Percentiles rank a stretch among this genome's conserved stretches.
Evolutionary conservation across 805 yeast genomes (phyloP).

Genomic region (Wickerhamiella slavikovae): DNA sequence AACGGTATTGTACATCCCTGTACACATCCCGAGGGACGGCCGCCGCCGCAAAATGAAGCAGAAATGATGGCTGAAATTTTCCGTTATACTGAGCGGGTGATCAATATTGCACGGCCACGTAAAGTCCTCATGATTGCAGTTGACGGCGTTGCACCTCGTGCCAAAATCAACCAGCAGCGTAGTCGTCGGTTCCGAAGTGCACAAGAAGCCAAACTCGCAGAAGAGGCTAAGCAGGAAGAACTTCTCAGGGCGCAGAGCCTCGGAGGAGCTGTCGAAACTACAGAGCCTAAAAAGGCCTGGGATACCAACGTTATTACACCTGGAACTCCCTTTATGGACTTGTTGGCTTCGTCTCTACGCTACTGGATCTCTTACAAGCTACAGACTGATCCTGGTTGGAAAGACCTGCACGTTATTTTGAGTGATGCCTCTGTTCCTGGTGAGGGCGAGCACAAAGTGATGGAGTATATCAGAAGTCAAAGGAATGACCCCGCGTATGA

Average conservation of each 20-base stretch:
- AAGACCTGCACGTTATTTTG: constrained; percentile 48
- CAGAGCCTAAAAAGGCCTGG: constrained; percentile 56
- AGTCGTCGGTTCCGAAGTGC: constrained; percentile 91
- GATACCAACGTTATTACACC: constrained; percentile 91
- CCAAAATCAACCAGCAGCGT: constrained; percentile 96
- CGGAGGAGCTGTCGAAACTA: constrained; percentile 52
- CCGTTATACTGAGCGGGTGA: constrained; percentile 76
- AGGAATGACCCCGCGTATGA: constrained; percentile 56
- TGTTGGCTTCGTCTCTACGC: constrained; percentile 57
- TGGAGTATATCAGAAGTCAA: constrained; percentile 70
- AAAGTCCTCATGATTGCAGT: constrained; percentile 86
- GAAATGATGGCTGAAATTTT: constrained; percentile 92
- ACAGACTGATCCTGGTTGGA: constrained; percentile 75
- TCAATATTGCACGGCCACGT: constrained; percentile 84
- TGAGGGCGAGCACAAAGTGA: constrained; percentile 95
- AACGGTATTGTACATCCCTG: constrained; percentile 99
- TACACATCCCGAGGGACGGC: constrained; percentile 91
- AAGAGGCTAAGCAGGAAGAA: constrained; percentile 42
- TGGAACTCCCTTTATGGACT: constrained; percentile 92
- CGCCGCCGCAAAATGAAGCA: constrained; percentile 90
- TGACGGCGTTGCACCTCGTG: constrained; percentile 98
- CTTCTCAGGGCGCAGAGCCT: constrained; percentile 29
- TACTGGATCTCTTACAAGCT: constrained; percentile 79
- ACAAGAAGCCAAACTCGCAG: constrained; percentile 72
- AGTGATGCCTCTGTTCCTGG: constrained; percentile 97